These are phyloP conservation scores for Penicillium expansum DNA, from an alignment of 2,329 filamentous ascomycete species.

Conservation along the genomic window DNA sequence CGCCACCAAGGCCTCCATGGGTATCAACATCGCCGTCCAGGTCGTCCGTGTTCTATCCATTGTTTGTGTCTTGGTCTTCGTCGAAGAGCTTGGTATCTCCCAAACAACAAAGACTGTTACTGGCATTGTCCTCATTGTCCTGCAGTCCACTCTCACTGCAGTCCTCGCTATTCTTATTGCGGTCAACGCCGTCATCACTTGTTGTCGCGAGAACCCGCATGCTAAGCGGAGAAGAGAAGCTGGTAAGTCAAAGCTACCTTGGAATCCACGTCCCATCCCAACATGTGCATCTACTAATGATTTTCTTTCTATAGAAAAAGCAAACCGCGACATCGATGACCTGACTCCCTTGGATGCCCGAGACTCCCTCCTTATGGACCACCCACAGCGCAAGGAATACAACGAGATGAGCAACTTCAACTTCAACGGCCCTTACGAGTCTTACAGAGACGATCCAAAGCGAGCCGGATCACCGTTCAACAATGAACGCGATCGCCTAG, in stretches of 20 bases:
- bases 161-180: constrained; percentile 81
- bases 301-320: constrained; percentile 60
- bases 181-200: constrained; percentile 81
- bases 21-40: constrained; percentile 92
- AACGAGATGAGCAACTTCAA: constrained; percentile 44
- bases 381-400: constrained; percentile 40
- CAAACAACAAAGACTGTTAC: constrained; percentile 93
- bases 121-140: constrained; percentile 86
- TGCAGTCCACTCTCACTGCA: constrained; percentile 81
- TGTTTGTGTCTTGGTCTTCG: constrained; percentile 84
- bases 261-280: constrained; percentile 9
- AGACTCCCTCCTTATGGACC: constrained; percentile 65
- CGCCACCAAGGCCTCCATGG: constrained; percentile 79
- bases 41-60: constrained; percentile 85
- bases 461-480: constrained; percentile 32
- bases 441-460: constrained; percentile 36
- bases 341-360: constrained; percentile 84
- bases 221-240: constrained; percentile 83
- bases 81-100: constrained; percentile 83
- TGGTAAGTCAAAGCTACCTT: constrained; percentile 57
- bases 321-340: constrained; percentile 71
- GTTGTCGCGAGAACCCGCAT: constrained; percentile 85
- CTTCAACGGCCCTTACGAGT: constrained; percentile 40
- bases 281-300: constrained; percentile 14
- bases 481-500: constrained; percentile 35